A percentile compares a stretch with the other conserved stretches of the same genome.
Evolutionary conservation across 768 basidiomycete species (phyloP).

Genomic region (Pholiota microspora): DNA sequence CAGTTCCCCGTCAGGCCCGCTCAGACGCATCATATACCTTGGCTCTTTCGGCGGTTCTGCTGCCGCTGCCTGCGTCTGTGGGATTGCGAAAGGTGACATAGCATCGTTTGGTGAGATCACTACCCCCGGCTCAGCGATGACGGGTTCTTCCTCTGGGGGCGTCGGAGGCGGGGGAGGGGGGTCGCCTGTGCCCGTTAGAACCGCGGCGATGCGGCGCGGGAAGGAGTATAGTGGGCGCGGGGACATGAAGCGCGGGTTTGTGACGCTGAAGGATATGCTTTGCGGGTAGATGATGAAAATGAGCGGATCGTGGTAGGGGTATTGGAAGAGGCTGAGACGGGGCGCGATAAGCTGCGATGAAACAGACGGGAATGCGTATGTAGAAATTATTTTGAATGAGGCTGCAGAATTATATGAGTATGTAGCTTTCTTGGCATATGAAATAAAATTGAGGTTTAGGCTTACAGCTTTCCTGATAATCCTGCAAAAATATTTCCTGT

Average conservation of each 20-base stretch:
- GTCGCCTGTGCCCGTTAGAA: not conserved
- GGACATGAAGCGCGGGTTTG: slow-evolving; percentile 45
- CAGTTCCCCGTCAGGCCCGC: not conserved
- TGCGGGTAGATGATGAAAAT: slow-evolving; percentile 40
- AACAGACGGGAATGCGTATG: slow-evolving; percentile 40
- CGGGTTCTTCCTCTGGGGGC: not conserved
- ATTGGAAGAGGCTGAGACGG: slow-evolving; percentile 41
- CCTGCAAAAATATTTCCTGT: slow-evolving; percentile 35
- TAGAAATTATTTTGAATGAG: slow-evolving; percentile 64
- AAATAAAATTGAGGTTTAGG: not conserved
- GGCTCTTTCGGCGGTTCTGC: not conserved
- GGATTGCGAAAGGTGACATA: not conserved
- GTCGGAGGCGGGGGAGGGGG: not conserved
- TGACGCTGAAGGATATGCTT: slow-evolving; percentile 37
- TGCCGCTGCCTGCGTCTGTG: not conserved
- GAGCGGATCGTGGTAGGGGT: slow-evolving; percentile 50
- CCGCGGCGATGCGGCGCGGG: slow-evolving; percentile 23
- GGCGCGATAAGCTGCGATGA: slow-evolving; percentile 31
- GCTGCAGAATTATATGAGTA: slow-evolving; percentile 32
- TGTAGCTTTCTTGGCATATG: not conserved
- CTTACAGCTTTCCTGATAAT: slow-evolving; percentile 76
- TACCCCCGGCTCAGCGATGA: too few species aligned
- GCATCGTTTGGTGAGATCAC: not conserved
- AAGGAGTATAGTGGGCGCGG: slow-evolving; percentile 42
- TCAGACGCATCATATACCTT: not conserved